These are phyloP conservation scores for Hypomontagnella submonticulosa DNA, from an alignment of 495 filamentous ascomycete species.

Conservation along the genomic window DNA sequence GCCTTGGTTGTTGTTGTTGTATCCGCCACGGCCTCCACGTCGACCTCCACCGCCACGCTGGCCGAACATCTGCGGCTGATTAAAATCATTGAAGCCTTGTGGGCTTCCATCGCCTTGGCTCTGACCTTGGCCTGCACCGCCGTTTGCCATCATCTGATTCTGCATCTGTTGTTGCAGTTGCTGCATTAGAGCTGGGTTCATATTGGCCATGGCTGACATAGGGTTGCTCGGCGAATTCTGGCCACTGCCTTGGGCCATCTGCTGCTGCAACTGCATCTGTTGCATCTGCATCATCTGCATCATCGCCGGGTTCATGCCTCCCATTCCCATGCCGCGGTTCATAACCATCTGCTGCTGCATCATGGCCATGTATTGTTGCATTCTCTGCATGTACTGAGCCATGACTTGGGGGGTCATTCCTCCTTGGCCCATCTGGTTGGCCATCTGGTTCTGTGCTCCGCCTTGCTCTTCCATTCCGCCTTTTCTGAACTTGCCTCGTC, in stretches of 20 bases:
- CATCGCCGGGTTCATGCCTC: conserved; percentile 71
- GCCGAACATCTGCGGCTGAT: conserved; percentile 88
- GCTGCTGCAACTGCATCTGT: conserved; percentile 85
- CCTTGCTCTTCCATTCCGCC: conserved; percentile 57
- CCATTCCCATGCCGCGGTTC: conserved; percentile 60
- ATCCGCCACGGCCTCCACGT: conserved; percentile 49
- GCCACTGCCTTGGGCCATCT: conserved; percentile 62
- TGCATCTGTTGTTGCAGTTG: conserved; percentile 91
- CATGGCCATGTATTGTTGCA: conserved; percentile 95
- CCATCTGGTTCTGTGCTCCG: conserved; percentile 54
- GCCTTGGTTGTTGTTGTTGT: conserved; percentile 38
- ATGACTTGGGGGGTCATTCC: conserved; percentile 95
- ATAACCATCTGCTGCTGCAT: conserved; percentile 89
- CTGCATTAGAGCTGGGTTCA: conserved; percentile 85
- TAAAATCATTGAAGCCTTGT: conserved; percentile 67
- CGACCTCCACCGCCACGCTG: conserved; percentile 64
- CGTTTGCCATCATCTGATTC: conserved; percentile 67
- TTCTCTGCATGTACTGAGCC: conserved; percentile 96
- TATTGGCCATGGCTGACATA: conserved; percentile 64
- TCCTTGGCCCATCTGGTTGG: conserved; percentile 58
- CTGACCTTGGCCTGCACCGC: conserved; percentile 53
- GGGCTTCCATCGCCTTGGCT: conserved; percentile 47
- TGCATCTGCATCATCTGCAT: conserved; percentile 72
- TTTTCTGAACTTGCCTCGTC: conserved; percentile 68
- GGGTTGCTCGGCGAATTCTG: conserved; percentile 54